These are phyloP conservation scores for Ilyonectria destructans DNA, from an alignment of 2,329 filamentous ascomycete genomes.

Conservation along the genomic window DNA sequence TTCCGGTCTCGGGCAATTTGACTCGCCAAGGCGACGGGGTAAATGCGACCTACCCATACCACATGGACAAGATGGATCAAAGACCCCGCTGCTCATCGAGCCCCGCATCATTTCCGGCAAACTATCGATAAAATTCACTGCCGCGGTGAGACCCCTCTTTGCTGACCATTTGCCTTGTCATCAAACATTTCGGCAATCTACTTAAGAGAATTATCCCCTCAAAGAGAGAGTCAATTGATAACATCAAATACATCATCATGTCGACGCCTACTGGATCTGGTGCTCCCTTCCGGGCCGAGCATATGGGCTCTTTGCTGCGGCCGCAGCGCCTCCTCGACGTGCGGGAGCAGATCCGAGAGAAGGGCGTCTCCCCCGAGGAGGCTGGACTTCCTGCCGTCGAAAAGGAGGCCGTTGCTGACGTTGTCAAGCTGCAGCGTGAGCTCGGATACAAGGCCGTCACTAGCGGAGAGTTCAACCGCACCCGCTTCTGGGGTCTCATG, in stretches of 20 bases:
- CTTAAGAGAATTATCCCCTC: background rate
- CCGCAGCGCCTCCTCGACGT: constrained; percentile 64
- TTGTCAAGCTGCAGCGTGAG: constrained; percentile 79
- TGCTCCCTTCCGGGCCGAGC: constrained; percentile 81
- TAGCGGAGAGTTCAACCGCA: constrained; percentile 79
- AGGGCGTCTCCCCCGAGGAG: constrained; percentile 65
- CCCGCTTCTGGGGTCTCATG: constrained; percentile 63
- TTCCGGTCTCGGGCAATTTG: too few species aligned
- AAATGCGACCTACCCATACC: too few species aligned
- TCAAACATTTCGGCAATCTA: background rate
- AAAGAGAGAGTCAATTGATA: background rate
- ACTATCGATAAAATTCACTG: constrained; percentile 20
- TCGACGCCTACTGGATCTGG: constrained; percentile 23
- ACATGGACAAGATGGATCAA: background rate
- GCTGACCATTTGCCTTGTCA: constrained; percentile 18
- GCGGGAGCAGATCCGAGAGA: constrained; percentile 52
- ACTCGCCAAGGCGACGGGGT: too few species aligned
- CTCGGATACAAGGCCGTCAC: constrained; percentile 78
- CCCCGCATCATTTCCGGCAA: constrained; percentile 27
- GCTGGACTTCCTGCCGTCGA: constrained; percentile 73
- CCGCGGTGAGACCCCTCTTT: constrained; percentile 16
- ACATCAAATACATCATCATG: constrained; percentile 28
- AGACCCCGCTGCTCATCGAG: constrained; percentile 21
- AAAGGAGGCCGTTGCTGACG: constrained; percentile 65
- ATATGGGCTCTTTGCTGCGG: constrained; percentile 82